phyloP scores from a whole-genome alignment of 1,284 basidiomycete genomes.

The Puccinia hordei region DNA sequence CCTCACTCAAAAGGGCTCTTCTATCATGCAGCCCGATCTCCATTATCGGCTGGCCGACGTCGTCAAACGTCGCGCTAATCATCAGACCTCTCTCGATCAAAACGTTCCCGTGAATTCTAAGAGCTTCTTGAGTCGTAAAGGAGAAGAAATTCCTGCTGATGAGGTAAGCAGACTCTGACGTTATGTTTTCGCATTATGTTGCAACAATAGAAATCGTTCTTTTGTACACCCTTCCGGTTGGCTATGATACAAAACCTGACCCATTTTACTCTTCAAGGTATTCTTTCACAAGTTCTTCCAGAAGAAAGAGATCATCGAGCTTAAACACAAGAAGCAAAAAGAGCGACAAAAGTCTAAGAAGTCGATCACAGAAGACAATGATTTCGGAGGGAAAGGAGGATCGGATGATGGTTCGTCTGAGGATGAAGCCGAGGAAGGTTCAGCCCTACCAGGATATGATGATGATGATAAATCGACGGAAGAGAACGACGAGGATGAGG shows the following conservation, averaged over 20 bases:
- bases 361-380: conserved; percentile 60
- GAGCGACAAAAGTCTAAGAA: conserved; percentile 52
- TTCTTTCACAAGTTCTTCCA: conserved; percentile 63
- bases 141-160: conserved; percentile 71
- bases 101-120: conserved; percentile 66
- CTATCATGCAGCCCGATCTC: conserved; percentile 93
- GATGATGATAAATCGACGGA: conserved; percentile 41
- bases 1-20: conserved; percentile 70
- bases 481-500: conserved; percentile 58
- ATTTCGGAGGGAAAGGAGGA: conserved; percentile 57
- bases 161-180: conserved; percentile 28
- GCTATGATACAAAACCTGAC: conserved; percentile 71
- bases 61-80: conserved; percentile 61
- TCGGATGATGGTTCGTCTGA: conserved; percentile 57
- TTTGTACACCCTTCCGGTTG: neutral
- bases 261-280: conserved; percentile 64
- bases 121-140: conserved; percentile 74
- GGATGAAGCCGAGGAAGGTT: conserved; percentile 50
- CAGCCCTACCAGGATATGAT: conserved; percentile 53
- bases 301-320: conserved; percentile 53
- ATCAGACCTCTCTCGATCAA: conserved; percentile 70
- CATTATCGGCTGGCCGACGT: conserved; percentile 58
- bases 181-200: neutral
- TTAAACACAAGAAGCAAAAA: conserved; percentile 56
- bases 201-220: neutral